phyloP scores from a whole-genome alignment of 495 filamentous ascomycete genomes.

The Penicillium alfredii region DNA sequence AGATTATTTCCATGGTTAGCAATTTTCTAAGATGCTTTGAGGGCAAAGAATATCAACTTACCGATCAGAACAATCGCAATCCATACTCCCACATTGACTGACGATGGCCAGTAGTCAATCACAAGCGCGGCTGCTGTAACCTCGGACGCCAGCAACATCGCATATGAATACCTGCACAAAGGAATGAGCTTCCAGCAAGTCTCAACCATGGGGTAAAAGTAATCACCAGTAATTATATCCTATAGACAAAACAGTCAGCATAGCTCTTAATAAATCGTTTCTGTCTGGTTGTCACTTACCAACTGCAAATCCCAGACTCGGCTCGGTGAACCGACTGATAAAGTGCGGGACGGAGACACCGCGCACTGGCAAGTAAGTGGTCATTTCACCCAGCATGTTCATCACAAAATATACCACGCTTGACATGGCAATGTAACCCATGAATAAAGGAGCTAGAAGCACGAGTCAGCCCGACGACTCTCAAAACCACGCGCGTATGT shows the following conservation, averaged over 20 bases:
- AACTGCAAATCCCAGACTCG: slow-evolving; percentile 65
- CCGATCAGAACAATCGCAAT: slow-evolving; percentile 64
- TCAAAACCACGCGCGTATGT: too few relatives aligned
- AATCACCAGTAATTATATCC: slow-evolving; percentile 52
- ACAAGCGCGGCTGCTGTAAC: slow-evolving; percentile 63
- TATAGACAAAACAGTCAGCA: slow-evolving; percentile 33
- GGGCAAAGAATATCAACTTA: too few relatives aligned
- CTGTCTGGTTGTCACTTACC: slow-evolving; percentile 31
- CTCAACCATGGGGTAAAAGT: not conserved
- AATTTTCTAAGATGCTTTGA: too few relatives aligned
- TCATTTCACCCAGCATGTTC: slow-evolving; percentile 60
- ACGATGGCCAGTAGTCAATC: slow-evolving; percentile 62
- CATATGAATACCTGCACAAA: slow-evolving; percentile 46
- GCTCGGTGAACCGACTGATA: slow-evolving; percentile 61
- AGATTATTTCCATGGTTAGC: slow-evolving; percentile 15
- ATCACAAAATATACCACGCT: slow-evolving; percentile 47
- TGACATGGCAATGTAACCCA: slow-evolving; percentile 57
- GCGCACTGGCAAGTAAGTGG: slow-evolving; percentile 66
- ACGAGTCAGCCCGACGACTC: slow-evolving; percentile 11
- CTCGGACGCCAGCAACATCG: slow-evolving; percentile 60
- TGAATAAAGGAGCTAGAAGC: slow-evolving; percentile 60
- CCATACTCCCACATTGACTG: slow-evolving; percentile 50
- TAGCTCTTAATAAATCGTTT: slow-evolving; percentile 12
- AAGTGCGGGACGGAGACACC: slow-evolving; percentile 67
- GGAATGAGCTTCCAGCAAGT: too few relatives aligned